These are phyloP conservation scores for Tylopilus subfusipes DNA, from an alignment of 768 basidiomycete genomes.

Conservation along the genomic window DNA sequence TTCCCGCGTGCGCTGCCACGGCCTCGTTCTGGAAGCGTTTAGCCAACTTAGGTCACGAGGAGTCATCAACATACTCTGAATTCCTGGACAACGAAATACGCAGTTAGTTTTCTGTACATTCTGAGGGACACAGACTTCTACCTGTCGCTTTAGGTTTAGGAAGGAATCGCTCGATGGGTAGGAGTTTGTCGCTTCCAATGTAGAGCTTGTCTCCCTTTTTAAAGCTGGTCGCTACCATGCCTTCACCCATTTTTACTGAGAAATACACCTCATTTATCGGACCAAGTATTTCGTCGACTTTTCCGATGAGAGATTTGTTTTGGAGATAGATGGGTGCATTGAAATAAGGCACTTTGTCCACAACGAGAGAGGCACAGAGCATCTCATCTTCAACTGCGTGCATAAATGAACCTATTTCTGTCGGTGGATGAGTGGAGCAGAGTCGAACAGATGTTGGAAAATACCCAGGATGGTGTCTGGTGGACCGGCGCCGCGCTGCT, in stretches of 20 bases:
- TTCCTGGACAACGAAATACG: slow-evolving; percentile 26
- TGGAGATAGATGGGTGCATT: slow-evolving; percentile 97
- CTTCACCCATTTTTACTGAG: slow-evolving; percentile 94
- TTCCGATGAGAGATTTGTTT: slow-evolving; percentile 94
- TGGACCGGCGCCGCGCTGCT: slow-evolving; percentile 71
- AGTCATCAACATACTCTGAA: slow-evolving; percentile 8
- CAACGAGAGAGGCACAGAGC: slow-evolving; percentile 82
- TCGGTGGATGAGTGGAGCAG: slow-evolving; percentile 3
- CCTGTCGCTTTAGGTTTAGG: slow-evolving; percentile 89
- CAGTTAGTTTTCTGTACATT: slow-evolving; percentile 2
- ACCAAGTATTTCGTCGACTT: slow-evolving; percentile 99
- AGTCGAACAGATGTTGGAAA: not conserved
- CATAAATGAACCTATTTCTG: slow-evolving; percentile 89
- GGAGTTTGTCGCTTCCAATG: slow-evolving; percentile 94
- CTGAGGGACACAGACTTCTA: slow-evolving; percentile 38
- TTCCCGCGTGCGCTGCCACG: slow-evolving; percentile 34
- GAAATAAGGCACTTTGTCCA: slow-evolving; percentile 96
- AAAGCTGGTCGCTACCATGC: slow-evolving; percentile 94
- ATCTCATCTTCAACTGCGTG: slow-evolving; percentile 99
- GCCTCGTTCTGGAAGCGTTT: slow-evolving; percentile 44
- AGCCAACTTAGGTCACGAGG: slow-evolving; percentile 8
- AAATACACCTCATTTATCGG: slow-evolving; percentile 99
- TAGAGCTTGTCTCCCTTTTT: slow-evolving; percentile 98
- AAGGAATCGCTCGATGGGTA: slow-evolving; percentile 94
- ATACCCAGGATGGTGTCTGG: slow-evolving; percentile 75